Base-by-base conservation (phyloP, 1,139 yeast species). In the Pichia sp. region DNA sequence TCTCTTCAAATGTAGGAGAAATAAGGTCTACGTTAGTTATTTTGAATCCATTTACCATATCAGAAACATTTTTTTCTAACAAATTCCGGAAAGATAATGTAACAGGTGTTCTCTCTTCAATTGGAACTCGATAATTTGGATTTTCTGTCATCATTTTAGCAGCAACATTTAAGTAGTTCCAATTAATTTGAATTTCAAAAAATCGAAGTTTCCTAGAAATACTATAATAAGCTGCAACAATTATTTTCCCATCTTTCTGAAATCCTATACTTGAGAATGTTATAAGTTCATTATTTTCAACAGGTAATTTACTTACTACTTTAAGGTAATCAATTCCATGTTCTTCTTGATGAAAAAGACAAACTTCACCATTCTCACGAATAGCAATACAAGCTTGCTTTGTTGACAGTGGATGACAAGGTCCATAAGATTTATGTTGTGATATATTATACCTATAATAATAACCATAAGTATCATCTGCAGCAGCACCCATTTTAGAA, bases 301-400 rank as follows among this genome's bases (percentile, higher is more conserved):
- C 34, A 31, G 20, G 41, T 48, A 4, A 34, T 4, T 28, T 28
- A 31, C 45, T 32, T 4, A 61, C 43, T 1, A 63, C 51, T 46
- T 67, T 69, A 45, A 68, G 68, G 53, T 76, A 78, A 46, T 77
- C 84, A 12, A 76, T 71, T 40, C 74, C 71, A 52, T 74, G 79
- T 47, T 74, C 80, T 15, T 79, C 77, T 53, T 79, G 86, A 54
- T 73, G 77, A 60, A 76, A 76, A 30, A 79, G 56, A 32, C 73
- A 62, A 28, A 84, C 56, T 38, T 68, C 67, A 1, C 94, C 95
- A 51, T 79, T 75, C 42, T 71, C 68, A 34, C 93, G 68, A 26
- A 85, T 63, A 0, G 77, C 77, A 26, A 84, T 61, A 53, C 88
- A 79, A 1, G 91, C 93, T 50, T 83, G 84, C 50, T 80, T 82